Conservation (phyloP, 768 basidiomycete species). For the Dendrothele bispora region DNA sequence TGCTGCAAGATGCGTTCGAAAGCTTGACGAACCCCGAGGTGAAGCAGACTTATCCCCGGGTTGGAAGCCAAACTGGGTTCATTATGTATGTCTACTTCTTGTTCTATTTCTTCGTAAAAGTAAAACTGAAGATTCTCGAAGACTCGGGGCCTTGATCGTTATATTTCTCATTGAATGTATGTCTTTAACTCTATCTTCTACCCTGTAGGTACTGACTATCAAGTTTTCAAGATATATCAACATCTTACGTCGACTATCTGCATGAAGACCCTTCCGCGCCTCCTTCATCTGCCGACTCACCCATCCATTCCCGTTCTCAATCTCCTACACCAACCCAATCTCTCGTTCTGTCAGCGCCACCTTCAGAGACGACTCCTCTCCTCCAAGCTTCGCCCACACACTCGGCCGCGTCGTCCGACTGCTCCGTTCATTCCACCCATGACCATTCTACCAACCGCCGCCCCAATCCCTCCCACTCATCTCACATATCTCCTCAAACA, state of each 20-base stretch:
- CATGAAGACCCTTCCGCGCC: constrained; percentile 61
- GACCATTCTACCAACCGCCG: constrained; percentile 6
- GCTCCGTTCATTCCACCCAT: constrained; percentile 1
- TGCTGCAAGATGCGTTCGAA: constrained; percentile 75
- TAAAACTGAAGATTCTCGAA: constrained; percentile 23
- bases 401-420: background rate
- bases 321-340: constrained; percentile 9
- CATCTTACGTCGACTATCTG: constrained; percentile 70
- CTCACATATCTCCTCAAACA: constrained; percentile 22
- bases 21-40: constrained; percentile 50
- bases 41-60: constrained; percentile 40
- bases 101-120: background rate
- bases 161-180: constrained; percentile 84
- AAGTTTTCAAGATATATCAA: constrained; percentile 58
- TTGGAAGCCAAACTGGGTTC: constrained; percentile 63
- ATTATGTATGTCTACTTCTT: constrained; percentile 58
- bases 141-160: constrained; percentile 59
- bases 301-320: constrained; percentile 17
- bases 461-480: constrained; percentile 10
- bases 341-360: background rate
- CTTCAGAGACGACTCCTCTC: background rate
- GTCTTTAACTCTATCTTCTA: constrained; percentile 22
- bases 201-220: constrained; percentile 4
- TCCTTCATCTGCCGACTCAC: constrained; percentile 34
- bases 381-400: background rate